Evolutionary conservation across 441 rosid species (phyloP).

Genomic region (Erodium texanum): DNA sequence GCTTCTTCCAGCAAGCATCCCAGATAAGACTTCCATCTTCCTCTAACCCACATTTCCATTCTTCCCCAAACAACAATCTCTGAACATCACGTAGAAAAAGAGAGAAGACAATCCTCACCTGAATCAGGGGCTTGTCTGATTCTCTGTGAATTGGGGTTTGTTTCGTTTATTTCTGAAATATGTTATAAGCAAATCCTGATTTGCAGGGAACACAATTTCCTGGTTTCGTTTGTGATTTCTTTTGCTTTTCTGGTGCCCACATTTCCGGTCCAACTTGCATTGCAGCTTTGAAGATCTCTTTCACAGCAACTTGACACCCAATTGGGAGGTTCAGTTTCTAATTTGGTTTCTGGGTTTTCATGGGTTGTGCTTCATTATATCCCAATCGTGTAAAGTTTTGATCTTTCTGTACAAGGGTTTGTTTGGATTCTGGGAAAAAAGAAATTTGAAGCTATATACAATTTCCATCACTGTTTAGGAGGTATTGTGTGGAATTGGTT

Average conservation of each 20-base stretch:
- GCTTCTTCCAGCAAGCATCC: conserved; percentile 16
- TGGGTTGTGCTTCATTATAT: conserved; percentile 15
- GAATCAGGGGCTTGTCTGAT: conserved; percentile 13
- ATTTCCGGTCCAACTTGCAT: conserved; percentile 8
- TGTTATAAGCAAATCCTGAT: conserved; percentile 22
- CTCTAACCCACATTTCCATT: background rate
- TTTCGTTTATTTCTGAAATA: conserved; percentile 9
- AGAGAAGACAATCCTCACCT: conserved; percentile 9
- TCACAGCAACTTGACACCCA: conserved; percentile 13
- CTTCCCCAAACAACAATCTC: background rate
- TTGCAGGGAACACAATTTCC: conserved; percentile 20
- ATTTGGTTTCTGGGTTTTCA: conserved; percentile 17
- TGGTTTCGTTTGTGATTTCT: background rate
- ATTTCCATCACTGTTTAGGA: background rate
- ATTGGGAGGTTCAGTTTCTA: conserved; percentile 9
- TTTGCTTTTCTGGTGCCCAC: background rate
- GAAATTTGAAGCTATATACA: conserved; percentile 12
- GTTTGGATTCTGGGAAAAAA: conserved; percentile 5
- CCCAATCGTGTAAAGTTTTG: conserved; percentile 15
- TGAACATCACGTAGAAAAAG: background rate
- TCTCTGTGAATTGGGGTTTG: conserved; percentile 38
- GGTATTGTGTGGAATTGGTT: conserved; percentile 4
- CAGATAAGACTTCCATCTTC: conserved; percentile 21
- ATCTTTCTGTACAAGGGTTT: background rate
- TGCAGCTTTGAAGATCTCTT: conserved; percentile 9